Conservation (phyloP, 1,284 basidiomycete genomes). For the Ganoderma lingzhi region DNA sequence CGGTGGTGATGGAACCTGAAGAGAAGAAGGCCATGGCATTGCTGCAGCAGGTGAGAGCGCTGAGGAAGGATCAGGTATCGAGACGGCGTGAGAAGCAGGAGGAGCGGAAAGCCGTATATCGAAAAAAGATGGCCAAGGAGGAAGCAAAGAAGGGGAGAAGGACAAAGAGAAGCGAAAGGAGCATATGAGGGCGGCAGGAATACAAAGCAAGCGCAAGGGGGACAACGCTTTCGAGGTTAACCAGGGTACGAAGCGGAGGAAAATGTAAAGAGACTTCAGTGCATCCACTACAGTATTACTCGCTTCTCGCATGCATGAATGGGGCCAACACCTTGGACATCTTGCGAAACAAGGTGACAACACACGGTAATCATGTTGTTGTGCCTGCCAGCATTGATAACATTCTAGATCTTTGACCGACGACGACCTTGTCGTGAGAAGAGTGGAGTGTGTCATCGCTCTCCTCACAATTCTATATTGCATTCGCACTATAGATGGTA, state of each 20-base stretch:
- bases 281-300: neutral
- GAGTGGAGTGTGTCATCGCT: too few relatives aligned
- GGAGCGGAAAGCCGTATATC: conserved; percentile 68
- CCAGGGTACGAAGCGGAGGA: conserved; percentile 55
- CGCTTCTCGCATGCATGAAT: too few relatives aligned
- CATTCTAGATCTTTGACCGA: too few relatives aligned
- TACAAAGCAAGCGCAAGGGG: conserved; percentile 73
- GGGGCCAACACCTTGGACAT: too few relatives aligned
- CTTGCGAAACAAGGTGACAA: too few relatives aligned
- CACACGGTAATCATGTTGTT: too few relatives aligned
- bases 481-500: too few relatives aligned
- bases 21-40: conserved; percentile 94
- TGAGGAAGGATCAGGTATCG: conserved; percentile 88
- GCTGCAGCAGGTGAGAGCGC: conserved; percentile 93
- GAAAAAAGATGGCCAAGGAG: conserved; percentile 77
- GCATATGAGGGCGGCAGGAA: conserved; percentile 76
- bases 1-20: conserved; percentile 94
- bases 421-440: too few relatives aligned
- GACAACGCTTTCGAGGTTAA: conserved; percentile 61
- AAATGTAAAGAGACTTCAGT: conserved; percentile 18
- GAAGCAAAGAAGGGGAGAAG: conserved; percentile 59
- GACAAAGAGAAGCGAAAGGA: conserved; percentile 85
- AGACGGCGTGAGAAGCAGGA: conserved; percentile 86
- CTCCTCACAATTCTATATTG: too few relatives aligned
- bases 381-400: too few relatives aligned